Percentiles rank a stretch among this genome's conserved stretches.
Conservation (phyloP, 495 filamentous ascomycete genomes). For the Lindgomyces ingoldianus region DNA sequence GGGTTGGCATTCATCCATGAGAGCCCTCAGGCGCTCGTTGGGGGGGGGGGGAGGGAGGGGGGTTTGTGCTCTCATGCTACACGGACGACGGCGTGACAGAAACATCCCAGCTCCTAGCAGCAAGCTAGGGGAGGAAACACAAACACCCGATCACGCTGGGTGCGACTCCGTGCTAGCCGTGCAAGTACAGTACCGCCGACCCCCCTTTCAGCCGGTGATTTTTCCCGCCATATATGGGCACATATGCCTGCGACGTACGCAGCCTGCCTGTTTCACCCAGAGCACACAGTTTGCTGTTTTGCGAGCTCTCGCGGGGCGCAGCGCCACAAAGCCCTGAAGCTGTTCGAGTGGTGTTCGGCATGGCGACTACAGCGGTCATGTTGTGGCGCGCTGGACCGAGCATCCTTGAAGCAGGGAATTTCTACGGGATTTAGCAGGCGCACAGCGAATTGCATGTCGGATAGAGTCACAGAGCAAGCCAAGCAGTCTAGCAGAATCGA, state of each 20-base stretch:
- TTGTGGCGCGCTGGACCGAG: background rate
- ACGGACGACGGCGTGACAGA: background rate
- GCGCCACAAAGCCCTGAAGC: background rate
- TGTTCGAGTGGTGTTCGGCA: background rate
- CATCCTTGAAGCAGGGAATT: no score
- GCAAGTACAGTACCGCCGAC: background rate
- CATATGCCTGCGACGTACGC: background rate
- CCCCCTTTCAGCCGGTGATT: constrained; percentile 29
- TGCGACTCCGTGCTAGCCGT: background rate
- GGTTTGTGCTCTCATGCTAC: no score
- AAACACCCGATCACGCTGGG: background rate
- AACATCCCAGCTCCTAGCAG: background rate
- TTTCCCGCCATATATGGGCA: constrained; percentile 21
- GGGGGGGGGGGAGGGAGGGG: no score
- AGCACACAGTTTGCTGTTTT: background rate
- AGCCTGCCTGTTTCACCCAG: constrained; percentile 22
- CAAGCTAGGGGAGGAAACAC: background rate
- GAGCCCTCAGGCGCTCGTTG: no score
- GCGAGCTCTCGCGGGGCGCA: no score
- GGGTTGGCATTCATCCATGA: no score
- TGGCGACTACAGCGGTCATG: background rate
- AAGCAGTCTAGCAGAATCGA: no score
- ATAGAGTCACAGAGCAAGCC: no score
- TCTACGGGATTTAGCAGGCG: no score
- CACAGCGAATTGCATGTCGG: no score